Evolutionary conservation across 2,329 filamentous ascomycete species (phyloP), one percentile per base, ranked within the genome.

Genomic region (Cladophialophora immunda): DNA sequence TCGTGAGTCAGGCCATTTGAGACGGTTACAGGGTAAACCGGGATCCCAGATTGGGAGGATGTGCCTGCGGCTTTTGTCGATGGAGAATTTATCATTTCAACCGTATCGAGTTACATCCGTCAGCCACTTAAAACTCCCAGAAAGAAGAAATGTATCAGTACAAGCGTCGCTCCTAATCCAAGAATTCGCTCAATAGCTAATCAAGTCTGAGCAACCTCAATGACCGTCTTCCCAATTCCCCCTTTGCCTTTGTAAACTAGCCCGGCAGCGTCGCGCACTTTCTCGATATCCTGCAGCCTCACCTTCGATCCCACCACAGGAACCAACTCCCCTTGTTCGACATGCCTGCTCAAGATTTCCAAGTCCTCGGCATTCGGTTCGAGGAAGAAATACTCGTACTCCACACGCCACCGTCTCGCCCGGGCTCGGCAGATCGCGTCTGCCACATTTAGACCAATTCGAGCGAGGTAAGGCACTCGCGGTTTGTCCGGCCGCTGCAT

Each of bases 171-270:
- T 8, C 8, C 4, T 30, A 30, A 30, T 30, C 4, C 29, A 30
- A 4, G 4, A 4, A 4, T 8, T 30, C 29, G 29, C 8, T 30
- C 29, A 30, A 30, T 30, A 30, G 29, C 4, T 30, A 30, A 30
- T 79, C 2, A 76, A 78, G 29, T 79, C 78, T 1, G 72, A 71
- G 6, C 78, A 81, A 82, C 74, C 63, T 75, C 78, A 17, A 84
- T 74, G 0, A 84, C 77, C 15, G 41, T 17, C 41, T 47, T 47
- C 4, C 41, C 41, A 13, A 47, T 22, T 17, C 41, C 41, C 41
- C 41, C 41, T 47, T 22, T 47, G 15, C 41, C 41, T 5, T 47
- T 22, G 19, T 17, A 47, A 22, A 47, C 41, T 4, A 47, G 15
- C 19, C 19, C 15, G 13, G 4, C 4, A 5, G 41, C 41, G 4